Evolutionary conservation across 495 filamentous ascomycete species (phyloP), one percentile per base, ranked within the genome.

Genomic region (Hyphodiscus hymeniophilus): DNA sequence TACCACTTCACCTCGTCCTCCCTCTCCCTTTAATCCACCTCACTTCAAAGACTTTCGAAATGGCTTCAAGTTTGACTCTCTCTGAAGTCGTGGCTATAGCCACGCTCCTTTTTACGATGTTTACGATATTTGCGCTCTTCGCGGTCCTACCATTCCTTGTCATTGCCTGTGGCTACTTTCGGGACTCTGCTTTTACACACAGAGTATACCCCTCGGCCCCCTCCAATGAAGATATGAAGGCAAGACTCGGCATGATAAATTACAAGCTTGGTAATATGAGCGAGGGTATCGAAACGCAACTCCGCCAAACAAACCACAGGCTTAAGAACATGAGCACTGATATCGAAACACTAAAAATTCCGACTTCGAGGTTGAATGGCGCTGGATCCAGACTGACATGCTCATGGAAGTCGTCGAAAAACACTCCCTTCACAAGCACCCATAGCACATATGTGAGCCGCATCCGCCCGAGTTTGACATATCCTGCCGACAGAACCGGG

Each of bases 51-150:
- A 18, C 30, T 43, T 30, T 43, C 40, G 30, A 43, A 43, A 43
- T 43, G 40, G 40, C 40, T 26, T 43, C 30, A 24, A 28, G 13
- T 32, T 32, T 32, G 30, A 32, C 30, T 13, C 13, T 32, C 30
- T 32, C 40, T 26, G 40, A 43, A 43, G 40, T 24, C 22, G 40
- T 43, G 24, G n/a, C n/a, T n/a, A n/a, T n/a, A n/a, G 40, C 40
- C 40, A 30, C 40, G 40, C 40, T 43, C 40, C 13, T 43, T 24
- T n/a, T n/a, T n/a, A n/a, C n/a, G n/a, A n/a, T n/a, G n/a, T 30
- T 43, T 24, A 43, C 40, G n/a, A 43, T 43, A 2, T 13, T 43
- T n/a, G 40, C 40, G 40, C n/a, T 43, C 40, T 13, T 43, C 40
- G 24, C 30, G 24, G 40, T 43, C 30, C 2, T 26, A 22, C 40